A percentile compares a stretch with the other conserved stretches of the same genome.
These are phyloP conservation scores for Senna tora DNA, from an alignment of 306 rosid species.

Conservation along the genomic window DNA sequence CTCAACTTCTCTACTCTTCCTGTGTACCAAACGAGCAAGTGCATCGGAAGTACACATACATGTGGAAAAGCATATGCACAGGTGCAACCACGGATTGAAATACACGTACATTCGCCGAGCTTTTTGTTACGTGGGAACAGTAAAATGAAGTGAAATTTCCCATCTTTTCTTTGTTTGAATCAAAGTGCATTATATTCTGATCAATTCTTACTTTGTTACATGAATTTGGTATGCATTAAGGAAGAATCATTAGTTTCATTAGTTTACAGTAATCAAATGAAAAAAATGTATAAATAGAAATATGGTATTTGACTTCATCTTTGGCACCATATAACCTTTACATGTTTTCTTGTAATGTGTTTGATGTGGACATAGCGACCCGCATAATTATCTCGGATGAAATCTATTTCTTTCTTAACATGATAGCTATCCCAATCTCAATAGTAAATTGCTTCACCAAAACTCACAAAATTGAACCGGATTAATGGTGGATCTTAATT, in stretches of 20 bases:
- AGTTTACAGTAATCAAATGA: background rate
- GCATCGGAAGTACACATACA: too few species aligned
- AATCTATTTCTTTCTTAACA: slow-evolving; percentile 2
- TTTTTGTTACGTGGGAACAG: background rate
- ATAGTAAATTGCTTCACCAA: background rate
- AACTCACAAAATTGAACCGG: slow-evolving; percentile 60
- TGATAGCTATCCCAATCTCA: slow-evolving; percentile 25
- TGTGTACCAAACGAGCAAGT: too few species aligned
- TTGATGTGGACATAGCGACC: slow-evolving; percentile 93
- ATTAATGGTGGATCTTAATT: slow-evolving; percentile 88
- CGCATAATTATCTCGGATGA: slow-evolving; percentile 69
- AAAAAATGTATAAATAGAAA: background rate
- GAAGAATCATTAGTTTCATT: background rate
- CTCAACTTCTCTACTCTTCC: too few species aligned
- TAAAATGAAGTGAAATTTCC: background rate
- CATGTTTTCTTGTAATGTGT: slow-evolving; percentile 26
- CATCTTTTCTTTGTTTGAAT: background rate
- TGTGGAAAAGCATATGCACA: too few species aligned
- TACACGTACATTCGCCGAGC: too few species aligned
- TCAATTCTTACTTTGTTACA: background rate
- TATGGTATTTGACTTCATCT: background rate
- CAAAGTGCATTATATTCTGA: background rate
- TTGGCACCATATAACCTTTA: background rate
- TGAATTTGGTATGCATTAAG: background rate
- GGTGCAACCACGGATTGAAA: too few species aligned